A percentile compares a stretch with the other conserved stretches of the same genome.
Conservation (phyloP, 164 flowering plant genomes). For the Annona squamosa region DNA sequence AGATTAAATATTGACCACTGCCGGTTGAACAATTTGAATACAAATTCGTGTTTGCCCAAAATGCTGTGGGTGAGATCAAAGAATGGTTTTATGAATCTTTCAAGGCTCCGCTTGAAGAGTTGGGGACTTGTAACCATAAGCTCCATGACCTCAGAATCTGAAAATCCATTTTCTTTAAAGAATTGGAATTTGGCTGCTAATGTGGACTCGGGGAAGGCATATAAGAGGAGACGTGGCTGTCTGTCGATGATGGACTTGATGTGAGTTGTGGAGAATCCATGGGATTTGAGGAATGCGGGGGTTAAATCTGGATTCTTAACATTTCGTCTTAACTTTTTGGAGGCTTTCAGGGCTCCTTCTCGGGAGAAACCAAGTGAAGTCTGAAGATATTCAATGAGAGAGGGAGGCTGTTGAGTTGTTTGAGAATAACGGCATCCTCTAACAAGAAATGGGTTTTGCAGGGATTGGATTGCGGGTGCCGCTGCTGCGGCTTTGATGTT, state of each 20-base stretch:
- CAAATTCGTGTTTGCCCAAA: neutral
- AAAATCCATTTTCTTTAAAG: slow-evolving; percentile 8
- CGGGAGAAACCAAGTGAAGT: slow-evolving; percentile 4
- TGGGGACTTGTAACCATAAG: neutral
- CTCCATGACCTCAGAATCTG: neutral
- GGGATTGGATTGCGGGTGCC: neutral
- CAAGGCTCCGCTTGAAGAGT: neutral
- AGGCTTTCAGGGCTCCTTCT: neutral
- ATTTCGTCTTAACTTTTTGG: neutral
- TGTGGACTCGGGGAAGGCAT: neutral
- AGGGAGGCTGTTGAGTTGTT: neutral
- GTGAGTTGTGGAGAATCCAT: slow-evolving; percentile 8
- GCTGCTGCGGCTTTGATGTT: neutral
- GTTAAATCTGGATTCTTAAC: slow-evolving; percentile 2
- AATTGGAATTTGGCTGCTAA: slow-evolving; percentile 2
- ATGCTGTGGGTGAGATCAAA: neutral
- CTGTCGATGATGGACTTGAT: neutral
- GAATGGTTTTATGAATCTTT: neutral
- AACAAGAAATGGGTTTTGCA: neutral
- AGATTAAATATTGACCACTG: neutral
- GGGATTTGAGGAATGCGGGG: slow-evolving; percentile 1
- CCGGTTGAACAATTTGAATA: neutral
- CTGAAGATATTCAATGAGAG: slow-evolving; percentile 1
- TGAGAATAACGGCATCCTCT: neutral
- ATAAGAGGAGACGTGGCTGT: slow-evolving; percentile 1